A percentile compares a stretch with the other conserved stretches of the same genome.
phyloP scores from a whole-genome alignment of 768 basidiomycete genomes.

The Daedaleopsis nitida region DNA sequence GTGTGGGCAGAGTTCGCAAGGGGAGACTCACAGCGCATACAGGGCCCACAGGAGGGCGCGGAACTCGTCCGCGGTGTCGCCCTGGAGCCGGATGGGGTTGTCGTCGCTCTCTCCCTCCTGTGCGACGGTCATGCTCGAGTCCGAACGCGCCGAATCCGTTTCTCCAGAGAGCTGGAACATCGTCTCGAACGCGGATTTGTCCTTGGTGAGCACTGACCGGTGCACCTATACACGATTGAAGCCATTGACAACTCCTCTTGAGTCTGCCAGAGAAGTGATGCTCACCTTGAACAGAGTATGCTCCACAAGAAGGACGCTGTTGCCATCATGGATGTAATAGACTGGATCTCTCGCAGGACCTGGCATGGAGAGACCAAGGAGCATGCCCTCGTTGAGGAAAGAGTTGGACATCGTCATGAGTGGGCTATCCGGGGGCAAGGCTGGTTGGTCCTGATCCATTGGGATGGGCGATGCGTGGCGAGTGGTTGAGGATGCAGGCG shows the following conservation, averaged over 20 bases:
- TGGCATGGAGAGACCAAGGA: slow-evolving; percentile 31
- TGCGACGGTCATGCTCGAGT: slow-evolving; percentile 29
- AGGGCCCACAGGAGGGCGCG: slow-evolving; percentile 55
- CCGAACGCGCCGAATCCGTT: slow-evolving; percentile 31
- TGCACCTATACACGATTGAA: slow-evolving; percentile 34
- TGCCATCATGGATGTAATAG: slow-evolving; percentile 73
- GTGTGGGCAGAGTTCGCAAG: not conserved
- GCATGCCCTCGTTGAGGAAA: slow-evolving; percentile 33
- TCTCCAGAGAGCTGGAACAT: slow-evolving; percentile 35
- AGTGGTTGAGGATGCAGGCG: not conserved
- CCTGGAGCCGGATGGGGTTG: slow-evolving; percentile 48
- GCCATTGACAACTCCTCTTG: slow-evolving; percentile 26
- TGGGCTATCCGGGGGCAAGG: slow-evolving; percentile 31
- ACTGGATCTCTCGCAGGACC: slow-evolving; percentile 30
- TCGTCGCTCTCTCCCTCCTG: slow-evolving; percentile 53
- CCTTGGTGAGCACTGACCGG: slow-evolving; percentile 44
- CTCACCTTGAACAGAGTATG: slow-evolving; percentile 68
- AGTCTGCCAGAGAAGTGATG: not conserved
- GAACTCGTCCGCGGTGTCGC: slow-evolving; percentile 51
- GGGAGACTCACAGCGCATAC: slow-evolving; percentile 48
- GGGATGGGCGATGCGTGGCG: slow-evolving; percentile 5
- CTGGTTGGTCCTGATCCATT: slow-evolving; percentile 28
- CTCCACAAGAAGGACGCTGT: slow-evolving; percentile 63
- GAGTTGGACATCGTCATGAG: slow-evolving; percentile 35
- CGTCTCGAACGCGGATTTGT: slow-evolving; percentile 41